Evolutionary conservation across 805 yeast genomes (phyloP).

Genomic region (Helenozyma rhizophorensis): DNA sequence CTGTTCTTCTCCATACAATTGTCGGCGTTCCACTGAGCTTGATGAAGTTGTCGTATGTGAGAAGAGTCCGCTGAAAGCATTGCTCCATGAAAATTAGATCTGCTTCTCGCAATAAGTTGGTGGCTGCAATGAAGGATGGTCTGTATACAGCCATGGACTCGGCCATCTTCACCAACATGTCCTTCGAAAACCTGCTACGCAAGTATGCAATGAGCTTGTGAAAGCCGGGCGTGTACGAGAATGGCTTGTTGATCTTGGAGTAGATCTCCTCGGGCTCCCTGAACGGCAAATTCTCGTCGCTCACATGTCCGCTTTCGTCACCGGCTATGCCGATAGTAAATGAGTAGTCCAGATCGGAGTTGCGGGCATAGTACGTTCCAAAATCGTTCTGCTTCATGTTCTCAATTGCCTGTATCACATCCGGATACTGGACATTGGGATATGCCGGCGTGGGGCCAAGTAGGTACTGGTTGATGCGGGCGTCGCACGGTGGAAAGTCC

Average conservation of each 20-base stretch:
- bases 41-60: conserved; percentile 85
- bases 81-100: conserved; percentile 95
- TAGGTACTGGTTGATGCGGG: conserved; percentile 62
- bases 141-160: conserved; percentile 85
- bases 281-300: conserved; percentile 16
- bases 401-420: conserved; percentile 46
- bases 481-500: conserved; percentile 45
- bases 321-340: conserved; percentile 41
- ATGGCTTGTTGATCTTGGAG: conserved; percentile 68
- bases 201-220: conserved; percentile 76
- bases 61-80: conserved; percentile 85
- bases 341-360: conserved; percentile 41
- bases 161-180: conserved; percentile 75
- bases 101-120: conserved; percentile 81
- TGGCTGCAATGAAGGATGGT: conserved; percentile 90
- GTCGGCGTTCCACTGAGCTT: conserved; percentile 90
- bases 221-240: conserved; percentile 86
- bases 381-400: conserved; percentile 38
- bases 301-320: background rate
- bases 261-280: conserved; percentile 78
- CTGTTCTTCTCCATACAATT: conserved; percentile 91
- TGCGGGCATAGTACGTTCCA: conserved; percentile 30
- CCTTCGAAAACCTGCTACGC: conserved; percentile 62
- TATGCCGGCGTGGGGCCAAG: conserved; percentile 49
- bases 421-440: conserved; percentile 51